Base-by-base conservation (phyloP, 2,329 filamentous ascomycete species). In the Akanthomyces lecanii region DNA sequence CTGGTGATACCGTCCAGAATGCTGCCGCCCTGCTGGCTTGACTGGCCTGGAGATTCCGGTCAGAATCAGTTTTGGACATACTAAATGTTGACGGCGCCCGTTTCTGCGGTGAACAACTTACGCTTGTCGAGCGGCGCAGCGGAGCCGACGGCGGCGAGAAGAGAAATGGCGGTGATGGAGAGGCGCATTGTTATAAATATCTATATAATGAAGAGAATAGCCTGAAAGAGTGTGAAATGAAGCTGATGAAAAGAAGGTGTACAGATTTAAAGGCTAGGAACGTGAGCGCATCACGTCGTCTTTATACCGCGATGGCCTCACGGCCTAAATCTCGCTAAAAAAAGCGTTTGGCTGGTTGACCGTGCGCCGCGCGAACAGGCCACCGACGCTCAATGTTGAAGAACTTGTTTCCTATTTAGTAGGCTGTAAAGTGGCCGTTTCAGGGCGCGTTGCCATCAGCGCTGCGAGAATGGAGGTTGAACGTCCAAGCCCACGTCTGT, bases 401-500 rank as follows among this genome's bases (percentile, higher is more conserved):
- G n/a, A 21, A 36, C 28, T 53, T 14, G 30, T 18, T 23, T n/a
- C 30, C 30, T 7, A 53, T 33, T n/a, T 48, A 48, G 12, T 48
- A 48, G 12, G 16, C 23, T 5, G 23, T 11, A 25, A 21, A 16
- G 45, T 12, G 16, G 18, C 18, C 50, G 56, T 59, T 59, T 59
- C 56, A 59, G 44, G 33, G 45, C 30, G 30, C 42, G 14, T 18
- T 14, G n/a, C 18, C n/a, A 7, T 23, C 5, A 14, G 11, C 5
- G 16, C 23, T 16, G 47, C 1, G 8, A 40, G 8, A 5, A 36
- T 42, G 47, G 56, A 16, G 47, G 21, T 36, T 42, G 16, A 6
- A 28, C 55, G 56, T 59, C 56, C 56, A 59, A 59, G 56, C 56
- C 45, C 56, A 36, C 33, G 45, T 51, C 56, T 51, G 56, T 59